Evolutionary conservation across 75 land plant species (phyloP), one percentile per base, ranked within the genome.

Genomic region (Picea sitchensis): DNA sequence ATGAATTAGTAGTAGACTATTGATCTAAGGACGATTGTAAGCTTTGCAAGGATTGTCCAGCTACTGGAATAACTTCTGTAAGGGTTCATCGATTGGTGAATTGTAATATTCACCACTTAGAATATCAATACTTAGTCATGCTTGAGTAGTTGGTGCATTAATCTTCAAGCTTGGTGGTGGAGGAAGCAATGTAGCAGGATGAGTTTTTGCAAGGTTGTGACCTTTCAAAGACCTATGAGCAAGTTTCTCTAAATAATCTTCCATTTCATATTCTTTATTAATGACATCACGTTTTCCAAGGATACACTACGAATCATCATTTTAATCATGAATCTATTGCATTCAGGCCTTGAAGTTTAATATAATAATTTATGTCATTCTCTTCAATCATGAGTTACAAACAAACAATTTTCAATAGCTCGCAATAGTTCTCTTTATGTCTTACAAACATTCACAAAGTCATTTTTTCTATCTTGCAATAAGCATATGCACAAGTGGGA

Each of bases 41-140:
- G n/a, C n/a, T n/a, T n/a, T n/a, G n/a, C n/a, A n/a, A n/a, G n/a
- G 36, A 44, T 56, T 74, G 31, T 26, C 31, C 31, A 51, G 23
- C 20, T 56, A 56, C 31, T 65, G 91, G 91, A 83, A 86, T 88
- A 75, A 90, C 83, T 5, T 90, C 87, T 23, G 85, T 17, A 6
- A 85, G 61, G 76, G 79, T 80, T 7, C 85, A 30, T 83, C 78
- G 51, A 81, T 74, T 30, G 89, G 80, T 68, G 87, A 68, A 14
- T 58, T 69, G 68, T 74, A 84, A 31, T 87, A 81, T 75, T 88
- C 90, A 21, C 92, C 89, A 64, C 93, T 90, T 6, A 92, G 83
- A 80, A 92, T 88, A 67, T 92, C 94, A 34, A 92, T 84, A 65
- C 80, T 76, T 21, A 91, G 85, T 65, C 82, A 83, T n/a, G 76